Evolutionary conservation across 192 early-diverging fungal species (phyloP), one percentile per base, ranked within the genome.

Genomic region (Chytriomyces sp.): DNA sequence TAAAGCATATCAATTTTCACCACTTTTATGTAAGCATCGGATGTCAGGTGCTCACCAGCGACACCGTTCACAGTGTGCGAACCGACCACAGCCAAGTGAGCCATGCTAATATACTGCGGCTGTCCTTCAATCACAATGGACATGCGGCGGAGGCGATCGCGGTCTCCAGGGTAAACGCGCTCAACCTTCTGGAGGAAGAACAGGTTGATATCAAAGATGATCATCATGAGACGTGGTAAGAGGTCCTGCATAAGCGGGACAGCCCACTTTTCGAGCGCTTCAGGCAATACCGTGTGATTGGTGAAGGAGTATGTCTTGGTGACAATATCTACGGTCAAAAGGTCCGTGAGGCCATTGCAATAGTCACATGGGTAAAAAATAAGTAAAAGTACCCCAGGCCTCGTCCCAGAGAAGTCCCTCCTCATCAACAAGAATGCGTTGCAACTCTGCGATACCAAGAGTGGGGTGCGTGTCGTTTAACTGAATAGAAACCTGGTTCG

Each of bases 161-260:
- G 93, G 77, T 99, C 95, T 71, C 85, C 87, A 10, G 94, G 94
- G 83, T 83, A 94, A 71, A 76, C 76, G 77, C 85, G 84, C 83
- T 99, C 97, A 26, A 99, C 95, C 55, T 83, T 81, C 85, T 99
- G 97, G 68, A 99, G 79, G 82, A 99, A 99, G 88, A 89, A 99
- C 64, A 99, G 81, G 81, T 99, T 99, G 88, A 99, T 93, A 79
- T 99, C 96, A 77, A 96, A 99, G 80, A 99, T 98, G 79, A 99
- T 95, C 79, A 93, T 93, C 93, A 99, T 91, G 81, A 96, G 95
- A 70, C 97, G 89, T 38, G 97, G 97, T 64, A 99, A 84, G 22
- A 99, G 86, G 74, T 97, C 91, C 75, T 89, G 83, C 68, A 99
- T 78, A 85, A 97, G 91, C 1, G 97, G 94, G 49, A 98, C 96